Evolutionary conservation across 2,329 filamentous ascomycete species (phyloP), one percentile per base, ranked within the genome.

Genomic region (Fusarium algeriense): DNA sequence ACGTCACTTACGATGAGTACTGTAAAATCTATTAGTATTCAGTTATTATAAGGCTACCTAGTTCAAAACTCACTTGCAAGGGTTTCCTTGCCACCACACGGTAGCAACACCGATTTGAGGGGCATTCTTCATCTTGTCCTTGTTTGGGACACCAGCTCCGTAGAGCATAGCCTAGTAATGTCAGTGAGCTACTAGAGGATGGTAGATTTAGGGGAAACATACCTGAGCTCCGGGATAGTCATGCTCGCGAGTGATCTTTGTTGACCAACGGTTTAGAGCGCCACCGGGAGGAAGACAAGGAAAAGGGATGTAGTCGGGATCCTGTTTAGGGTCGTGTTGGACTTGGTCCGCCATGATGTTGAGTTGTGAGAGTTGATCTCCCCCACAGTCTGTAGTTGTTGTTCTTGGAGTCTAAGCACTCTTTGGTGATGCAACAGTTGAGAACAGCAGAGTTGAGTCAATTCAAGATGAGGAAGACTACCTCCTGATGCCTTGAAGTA

Each of bases 41-140:
- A 12, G 17, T 30, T n/a, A 23, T n/a, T 3, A 12, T 17, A 34
- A 14, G 6, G 35, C n/a, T n/a, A 43, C 23, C n/a, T 26, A 7
- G 19, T 37, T 52, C 14, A n/a, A 34, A 12, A 87, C 91, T 83
- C 82, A 93, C 91, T 97, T 97, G 89, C 95, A 98, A 40, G 95
- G 93, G 79, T 98, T 98, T 32, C 95, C 95, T 82, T 98, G 94
- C 95, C 95, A 98, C 95, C 95, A 98, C 7, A 98, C 93, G 8
- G 92, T 94, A 11, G 94, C 92, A 78, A 98, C 90, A 63, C 95
- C 95, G 30, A 98, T 93, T 71, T 98, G 95, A 15, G 95, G 93
- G 57, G 92, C 92, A 62, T 88, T 95, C 83, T 95, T 95, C 93
- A 98, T 97, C 77, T 91, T 90, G 60, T 96, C 86, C 76, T 90